A percentile compares a stretch with the other conserved stretches of the same genome.
These are phyloP conservation scores for Suillus paluster DNA, from an alignment of 768 basidiomycete species.

Conservation along the genomic window DNA sequence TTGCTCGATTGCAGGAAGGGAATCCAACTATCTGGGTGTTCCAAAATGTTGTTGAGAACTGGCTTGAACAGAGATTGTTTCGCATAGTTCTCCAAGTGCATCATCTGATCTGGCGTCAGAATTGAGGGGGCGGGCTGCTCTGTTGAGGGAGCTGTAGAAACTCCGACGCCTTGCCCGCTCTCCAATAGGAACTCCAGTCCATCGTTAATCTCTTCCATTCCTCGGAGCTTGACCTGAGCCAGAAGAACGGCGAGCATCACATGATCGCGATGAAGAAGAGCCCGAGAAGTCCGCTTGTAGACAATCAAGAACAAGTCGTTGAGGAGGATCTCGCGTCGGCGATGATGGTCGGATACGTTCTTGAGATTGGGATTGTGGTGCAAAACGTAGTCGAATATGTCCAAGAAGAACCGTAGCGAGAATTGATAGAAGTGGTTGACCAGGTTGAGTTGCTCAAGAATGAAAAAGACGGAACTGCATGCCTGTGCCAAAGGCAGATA, in stretches of 20 bases:
- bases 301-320: conserved; percentile 89
- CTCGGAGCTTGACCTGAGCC: conserved; percentile 85
- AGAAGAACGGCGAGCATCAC: conserved; percentile 90
- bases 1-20: conserved; percentile 66
- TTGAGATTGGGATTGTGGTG: conserved; percentile 91
- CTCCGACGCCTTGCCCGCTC: conserved; percentile 67
- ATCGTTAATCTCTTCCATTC: conserved; percentile 77
- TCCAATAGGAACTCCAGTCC: conserved; percentile 94
- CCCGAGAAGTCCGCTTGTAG: conserved; percentile 87
- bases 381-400: conserved; percentile 95
- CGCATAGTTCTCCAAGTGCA: conserved; percentile 71
- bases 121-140: conserved; percentile 47
- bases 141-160: conserved; percentile 37
- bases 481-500: conserved; percentile 95
- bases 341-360: conserved; percentile 71
- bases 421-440: conserved; percentile 99
- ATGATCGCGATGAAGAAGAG: conserved; percentile 88
- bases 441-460: conserved; percentile 90
- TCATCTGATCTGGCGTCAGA: conserved; percentile 68
- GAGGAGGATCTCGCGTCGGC: conserved; percentile 78
- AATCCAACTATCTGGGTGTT: conserved; percentile 70
- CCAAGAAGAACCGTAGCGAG: conserved; percentile 96
- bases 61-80: conserved; percentile 79
- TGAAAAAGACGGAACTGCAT: conserved; percentile 96
- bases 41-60: conserved; percentile 63